Percentiles rank a stretch among this genome's conserved stretches.
These are phyloP conservation scores for Neltuma alba DNA, from an alignment of 306 rosid species.

Conservation along the genomic window DNA sequence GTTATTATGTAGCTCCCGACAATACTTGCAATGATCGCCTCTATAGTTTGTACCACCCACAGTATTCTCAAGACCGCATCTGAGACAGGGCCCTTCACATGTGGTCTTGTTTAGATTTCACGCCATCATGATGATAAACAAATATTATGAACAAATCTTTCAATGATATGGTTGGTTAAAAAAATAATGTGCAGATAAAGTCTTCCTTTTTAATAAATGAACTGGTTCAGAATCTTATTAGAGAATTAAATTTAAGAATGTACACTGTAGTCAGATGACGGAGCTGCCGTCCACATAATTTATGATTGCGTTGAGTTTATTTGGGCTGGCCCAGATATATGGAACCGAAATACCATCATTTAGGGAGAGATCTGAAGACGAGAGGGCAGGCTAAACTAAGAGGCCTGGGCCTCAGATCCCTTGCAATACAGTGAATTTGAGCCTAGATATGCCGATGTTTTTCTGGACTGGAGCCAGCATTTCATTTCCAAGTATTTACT, in stretches of 20 bases:
- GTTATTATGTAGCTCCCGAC: neutral
- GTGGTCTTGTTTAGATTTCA: neutral
- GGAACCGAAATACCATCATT: neutral
- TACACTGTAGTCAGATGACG: neutral
- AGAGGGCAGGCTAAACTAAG: neutral
- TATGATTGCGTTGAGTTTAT: too few species aligned
- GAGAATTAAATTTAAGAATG: neutral
- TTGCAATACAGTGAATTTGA: neutral
- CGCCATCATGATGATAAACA: neutral
- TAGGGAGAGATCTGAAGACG: neutral
- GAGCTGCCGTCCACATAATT: too few species aligned
- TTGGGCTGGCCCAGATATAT: neutral
- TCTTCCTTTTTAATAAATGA: neutral
- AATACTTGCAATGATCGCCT: neutral
- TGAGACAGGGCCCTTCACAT: too few species aligned
- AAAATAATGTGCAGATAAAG: neutral
- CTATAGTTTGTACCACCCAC: neutral
- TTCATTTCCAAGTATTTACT: neutral
- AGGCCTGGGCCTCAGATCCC: neutral
- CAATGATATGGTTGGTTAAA: neutral
- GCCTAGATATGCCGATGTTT: neutral
- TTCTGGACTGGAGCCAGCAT: neutral
- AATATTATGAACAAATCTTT: neutral
- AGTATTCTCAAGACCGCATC: too few species aligned
- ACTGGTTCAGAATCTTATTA: neutral